These are phyloP conservation scores for Stenogyne calaminthoides DNA, from an alignment of 305 asterid species.

Conservation along the genomic window DNA sequence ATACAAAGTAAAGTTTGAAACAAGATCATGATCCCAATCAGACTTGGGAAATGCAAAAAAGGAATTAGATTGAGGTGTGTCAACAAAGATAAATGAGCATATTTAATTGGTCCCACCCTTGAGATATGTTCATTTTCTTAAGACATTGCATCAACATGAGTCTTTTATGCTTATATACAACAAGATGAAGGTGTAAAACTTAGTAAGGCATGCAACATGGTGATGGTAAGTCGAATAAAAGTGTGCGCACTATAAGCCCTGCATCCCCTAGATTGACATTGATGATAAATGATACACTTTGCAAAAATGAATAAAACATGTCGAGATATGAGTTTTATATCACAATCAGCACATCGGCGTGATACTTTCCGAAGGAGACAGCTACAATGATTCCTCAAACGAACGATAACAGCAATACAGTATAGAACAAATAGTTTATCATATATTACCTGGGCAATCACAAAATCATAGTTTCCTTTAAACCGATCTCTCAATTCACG, in stretches of 20 bases:
- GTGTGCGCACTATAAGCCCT: background rate
- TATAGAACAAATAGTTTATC: background rate
- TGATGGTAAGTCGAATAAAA: background rate
- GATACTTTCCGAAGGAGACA: slow-evolving; percentile 3
- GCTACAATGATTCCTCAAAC: background rate
- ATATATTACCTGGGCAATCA: slow-evolving; percentile 71
- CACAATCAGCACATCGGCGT: slow-evolving; percentile 2
- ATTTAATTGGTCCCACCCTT: slow-evolving; percentile 7
- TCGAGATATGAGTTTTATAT: background rate
- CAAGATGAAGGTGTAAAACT: slow-evolving; percentile 9
- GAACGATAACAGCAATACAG: slow-evolving; percentile 8
- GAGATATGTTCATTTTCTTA: background rate
- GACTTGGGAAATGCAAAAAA: background rate
- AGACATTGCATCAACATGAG: background rate
- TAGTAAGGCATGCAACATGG: background rate
- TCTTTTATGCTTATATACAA: background rate
- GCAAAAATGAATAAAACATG: slow-evolving; percentile 1
- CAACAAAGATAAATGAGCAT: background rate
- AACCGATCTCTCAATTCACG: slow-evolving; percentile 66
- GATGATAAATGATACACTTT: background rate
- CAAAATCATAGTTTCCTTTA: slow-evolving; percentile 79
- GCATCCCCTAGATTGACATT: slow-evolving; percentile 14
- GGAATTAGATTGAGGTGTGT: background rate
- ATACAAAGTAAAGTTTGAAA: background rate
- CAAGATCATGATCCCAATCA: background rate